Percentiles rank a stretch among this genome's conserved stretches.
Evolutionary conservation across 768 basidiomycete genomes (phyloP).

Genomic region (Trametes cingulata): DNA sequence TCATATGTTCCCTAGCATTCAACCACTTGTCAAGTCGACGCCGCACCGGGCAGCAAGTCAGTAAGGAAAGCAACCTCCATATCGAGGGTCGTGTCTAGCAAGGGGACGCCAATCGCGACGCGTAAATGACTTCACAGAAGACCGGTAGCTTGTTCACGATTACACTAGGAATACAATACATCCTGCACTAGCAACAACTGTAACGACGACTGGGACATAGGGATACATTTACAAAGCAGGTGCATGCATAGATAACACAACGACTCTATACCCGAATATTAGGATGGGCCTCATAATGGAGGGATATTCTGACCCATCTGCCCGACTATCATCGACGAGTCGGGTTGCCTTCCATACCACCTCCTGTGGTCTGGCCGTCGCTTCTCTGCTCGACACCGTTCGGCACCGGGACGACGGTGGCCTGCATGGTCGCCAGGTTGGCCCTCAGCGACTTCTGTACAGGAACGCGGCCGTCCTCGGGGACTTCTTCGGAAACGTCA

Average conservation of each 20-base stretch:
- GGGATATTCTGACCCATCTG: no score
- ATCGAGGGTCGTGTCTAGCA: no score
- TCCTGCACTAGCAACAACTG: slow-evolving; percentile 12
- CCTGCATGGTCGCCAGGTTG: slow-evolving; percentile 3
- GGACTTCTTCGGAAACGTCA: slow-evolving; percentile 32
- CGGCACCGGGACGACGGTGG: neutral
- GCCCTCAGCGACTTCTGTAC: slow-evolving; percentile 16
- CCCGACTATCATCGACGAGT: neutral
- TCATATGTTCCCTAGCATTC: no score
- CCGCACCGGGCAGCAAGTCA: no score
- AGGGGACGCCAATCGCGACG: no score
- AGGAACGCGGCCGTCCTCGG: slow-evolving; percentile 18
- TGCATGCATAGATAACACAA: slow-evolving; percentile 13
- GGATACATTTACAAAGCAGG: slow-evolving; percentile 24
- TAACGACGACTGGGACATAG: slow-evolving; percentile 19
- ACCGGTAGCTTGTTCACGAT: neutral
- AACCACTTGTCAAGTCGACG: no score
- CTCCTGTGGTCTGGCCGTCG: slow-evolving; percentile 1
- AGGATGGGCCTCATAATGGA: neutral
- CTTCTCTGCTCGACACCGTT: slow-evolving; percentile 4
- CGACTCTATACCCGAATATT: slow-evolving; percentile 5
- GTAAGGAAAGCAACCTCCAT: no score
- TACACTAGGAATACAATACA: slow-evolving; percentile 11
- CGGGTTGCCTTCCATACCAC: neutral
- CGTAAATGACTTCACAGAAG: no score